Percentiles rank a stretch among this genome's conserved stretches.
Conservation (phyloP, 2,329 filamentous ascomycete species). For the Hirsutella thompsonii region DNA sequence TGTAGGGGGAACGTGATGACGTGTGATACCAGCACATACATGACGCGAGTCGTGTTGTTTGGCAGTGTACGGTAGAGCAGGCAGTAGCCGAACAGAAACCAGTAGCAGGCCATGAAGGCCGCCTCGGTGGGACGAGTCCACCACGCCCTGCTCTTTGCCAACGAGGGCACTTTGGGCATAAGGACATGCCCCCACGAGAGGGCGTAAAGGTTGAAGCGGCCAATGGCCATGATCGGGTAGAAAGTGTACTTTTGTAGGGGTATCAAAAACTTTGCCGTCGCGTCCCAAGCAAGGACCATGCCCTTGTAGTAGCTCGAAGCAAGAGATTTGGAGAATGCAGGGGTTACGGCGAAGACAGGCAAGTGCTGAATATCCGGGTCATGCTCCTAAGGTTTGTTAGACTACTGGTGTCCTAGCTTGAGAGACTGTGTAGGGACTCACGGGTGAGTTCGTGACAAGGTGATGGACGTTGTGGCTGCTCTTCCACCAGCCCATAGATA, state of each 20-base stretch:
- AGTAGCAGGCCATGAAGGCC: constrained; percentile 46
- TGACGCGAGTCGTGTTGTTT: constrained; percentile 34
- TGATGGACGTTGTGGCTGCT: constrained; percentile 92
- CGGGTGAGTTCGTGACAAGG: constrained; percentile 69
- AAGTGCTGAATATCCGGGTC: constrained; percentile 91
- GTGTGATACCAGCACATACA: constrained; percentile 70
- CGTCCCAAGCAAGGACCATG: constrained; percentile 65
- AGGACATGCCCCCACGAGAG: constrained; percentile 74
- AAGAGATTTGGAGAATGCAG: background rate
- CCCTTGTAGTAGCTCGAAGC: constrained; percentile 64
- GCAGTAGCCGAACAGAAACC: constrained; percentile 77
- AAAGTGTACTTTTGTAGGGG: constrained; percentile 72
- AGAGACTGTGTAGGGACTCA: background rate
- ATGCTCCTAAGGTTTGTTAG: no score
- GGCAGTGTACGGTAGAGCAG: constrained; percentile 41
- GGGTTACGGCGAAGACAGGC: constrained; percentile 64
- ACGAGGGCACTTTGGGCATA: background rate
- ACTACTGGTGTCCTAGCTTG: no score
- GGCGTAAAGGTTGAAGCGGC: constrained; percentile 76
- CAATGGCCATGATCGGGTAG: constrained; percentile 68
- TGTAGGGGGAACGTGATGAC: constrained; percentile 71
- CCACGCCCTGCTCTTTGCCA: constrained; percentile 55
- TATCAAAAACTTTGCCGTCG: constrained; percentile 56
- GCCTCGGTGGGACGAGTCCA: constrained; percentile 12
- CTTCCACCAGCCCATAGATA: constrained; percentile 97